phyloP scores from a whole-genome alignment of 169 alveolate species.

The Plasmodium relictum region DNA sequence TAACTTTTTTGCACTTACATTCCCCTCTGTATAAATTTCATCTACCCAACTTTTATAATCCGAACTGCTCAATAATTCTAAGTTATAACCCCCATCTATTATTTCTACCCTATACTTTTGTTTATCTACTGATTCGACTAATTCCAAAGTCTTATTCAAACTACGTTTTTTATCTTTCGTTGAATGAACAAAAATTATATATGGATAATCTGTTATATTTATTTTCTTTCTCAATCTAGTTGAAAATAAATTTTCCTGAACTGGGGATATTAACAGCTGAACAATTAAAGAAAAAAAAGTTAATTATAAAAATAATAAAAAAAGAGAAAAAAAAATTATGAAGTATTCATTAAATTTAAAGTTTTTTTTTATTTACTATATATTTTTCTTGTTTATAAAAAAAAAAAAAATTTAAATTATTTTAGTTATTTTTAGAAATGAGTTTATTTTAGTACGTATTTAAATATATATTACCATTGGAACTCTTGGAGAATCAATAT shows the following conservation, averaged over 20 bases:
- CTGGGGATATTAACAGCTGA: constrained; percentile 60
- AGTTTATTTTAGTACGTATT: neutral
- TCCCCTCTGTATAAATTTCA: constrained; percentile 24
- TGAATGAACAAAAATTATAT: constrained; percentile 57
- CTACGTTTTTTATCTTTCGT: constrained; percentile 25
- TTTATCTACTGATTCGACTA: constrained; percentile 34
- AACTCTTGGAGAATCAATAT: constrained; percentile 16
- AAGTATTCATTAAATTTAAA: neutral
- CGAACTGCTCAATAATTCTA: constrained; percentile 12
- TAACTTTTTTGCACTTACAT: neutral
- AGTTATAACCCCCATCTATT: constrained; percentile 31
- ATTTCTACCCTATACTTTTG: constrained; percentile 57
- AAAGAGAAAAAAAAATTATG: neutral
- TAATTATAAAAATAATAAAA: neutral
- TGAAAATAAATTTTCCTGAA: constrained; percentile 54
- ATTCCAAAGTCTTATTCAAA: constrained; percentile 18
- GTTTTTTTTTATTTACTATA: too few relatives aligned
- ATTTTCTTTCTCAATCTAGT: constrained; percentile 8
- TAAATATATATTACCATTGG: constrained; percentile 49
- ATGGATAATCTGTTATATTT: constrained; percentile 33
- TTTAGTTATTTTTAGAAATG: too few relatives aligned
- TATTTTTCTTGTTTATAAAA: too few relatives aligned
- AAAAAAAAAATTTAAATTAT: too few relatives aligned
- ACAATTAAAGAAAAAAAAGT: neutral
- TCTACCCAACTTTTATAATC: constrained; percentile 61